Evolutionary conservation across 2,329 filamentous ascomycete genomes (phyloP), one percentile per base, ranked within the genome.

Genomic region (Xylaria polymorpha): DNA sequence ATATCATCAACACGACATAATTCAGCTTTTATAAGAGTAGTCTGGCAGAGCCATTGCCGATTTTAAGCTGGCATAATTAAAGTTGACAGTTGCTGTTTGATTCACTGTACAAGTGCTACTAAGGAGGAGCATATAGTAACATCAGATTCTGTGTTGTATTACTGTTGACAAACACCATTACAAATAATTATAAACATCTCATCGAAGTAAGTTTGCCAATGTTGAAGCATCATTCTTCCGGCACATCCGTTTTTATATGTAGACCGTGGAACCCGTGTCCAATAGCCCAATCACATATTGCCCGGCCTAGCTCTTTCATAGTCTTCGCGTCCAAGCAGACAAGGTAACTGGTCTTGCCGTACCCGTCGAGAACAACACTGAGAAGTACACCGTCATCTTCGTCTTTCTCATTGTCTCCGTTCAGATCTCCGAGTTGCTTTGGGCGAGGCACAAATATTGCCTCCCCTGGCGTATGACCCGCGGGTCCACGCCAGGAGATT

Each of bases 391-490:
- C 77, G 37, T 78, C 74, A n/a, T 93, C 91, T 75, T 92, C 90
- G 0, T 81, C 83, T 32, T 50, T n/a, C n/a, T 67, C 44, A 3
- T 2, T 41, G 2, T 58, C 39, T 18, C n/a, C 9, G 15, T 51
- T 43, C 3, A 2, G 22, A 10, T 41, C 39, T n/a, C 55, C 2
- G 2, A 74, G 73, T 14, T 81, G 78, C 12, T 76, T 77, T 0
- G 86, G 86, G 39, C 84, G 80, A 0, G 85, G 81, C 1, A 94
- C 83, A 70, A 93, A 93, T 39, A 93, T 88, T 0, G 90, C 83
- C 78, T 93, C 91, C 1, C 91, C 88, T 0, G 91, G 91, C 0
- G 89, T 90, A 73, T 93, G 90, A 0, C 86, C 89, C 1, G 80
- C 77, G 0, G 83, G 82, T 0, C 83, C 83, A 12, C 85, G 83